Evolutionary conservation across 371 early-diverging fungal genomes (phyloP).

Genomic region (Circinella umbellata): DNA sequence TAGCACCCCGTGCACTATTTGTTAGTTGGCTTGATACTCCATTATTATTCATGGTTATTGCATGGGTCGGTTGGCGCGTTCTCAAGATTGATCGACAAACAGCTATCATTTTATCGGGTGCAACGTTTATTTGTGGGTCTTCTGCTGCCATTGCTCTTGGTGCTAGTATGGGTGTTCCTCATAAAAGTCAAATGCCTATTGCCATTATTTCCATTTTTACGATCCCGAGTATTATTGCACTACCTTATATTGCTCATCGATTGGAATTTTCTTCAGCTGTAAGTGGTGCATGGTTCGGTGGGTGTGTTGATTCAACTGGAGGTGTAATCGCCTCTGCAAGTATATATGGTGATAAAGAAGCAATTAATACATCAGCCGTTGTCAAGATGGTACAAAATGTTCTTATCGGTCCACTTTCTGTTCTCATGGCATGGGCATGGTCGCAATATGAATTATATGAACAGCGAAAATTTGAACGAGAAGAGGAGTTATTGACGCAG

Average conservation of each 20-base stretch:
- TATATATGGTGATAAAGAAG: constrained; percentile 60
- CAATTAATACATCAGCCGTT: constrained; percentile 62
- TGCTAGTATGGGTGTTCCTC: constrained; percentile 59
- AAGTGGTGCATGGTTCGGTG: constrained; percentile 71
- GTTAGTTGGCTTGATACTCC: constrained; percentile 71
- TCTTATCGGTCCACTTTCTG: constrained; percentile 65
- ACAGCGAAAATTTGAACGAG: constrained; percentile 30
- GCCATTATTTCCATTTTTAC: constrained; percentile 71
- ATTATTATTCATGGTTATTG: constrained; percentile 58
- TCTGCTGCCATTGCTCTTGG: constrained; percentile 68
- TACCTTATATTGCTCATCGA: constrained; percentile 62
- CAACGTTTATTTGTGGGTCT: constrained; percentile 69
- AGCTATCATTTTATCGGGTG: constrained; percentile 65
- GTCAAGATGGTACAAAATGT: constrained; percentile 73
- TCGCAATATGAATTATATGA: constrained; percentile 53
- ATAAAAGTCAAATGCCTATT: constrained; percentile 65
- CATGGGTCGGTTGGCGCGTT: constrained; percentile 52
- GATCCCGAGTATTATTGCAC: constrained; percentile 66
- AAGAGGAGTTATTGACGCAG: constrained; percentile 23
- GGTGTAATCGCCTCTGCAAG: constrained; percentile 72
- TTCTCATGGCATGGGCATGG: constrained; percentile 64
- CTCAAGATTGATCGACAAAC: constrained; percentile 64
- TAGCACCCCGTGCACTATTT: constrained; percentile 65
- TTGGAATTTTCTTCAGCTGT: constrained; percentile 49
- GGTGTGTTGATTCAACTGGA: constrained; percentile 68